phyloP scores from a whole-genome alignment of 257 asterid species.

The Anisodus acutangulus region DNA sequence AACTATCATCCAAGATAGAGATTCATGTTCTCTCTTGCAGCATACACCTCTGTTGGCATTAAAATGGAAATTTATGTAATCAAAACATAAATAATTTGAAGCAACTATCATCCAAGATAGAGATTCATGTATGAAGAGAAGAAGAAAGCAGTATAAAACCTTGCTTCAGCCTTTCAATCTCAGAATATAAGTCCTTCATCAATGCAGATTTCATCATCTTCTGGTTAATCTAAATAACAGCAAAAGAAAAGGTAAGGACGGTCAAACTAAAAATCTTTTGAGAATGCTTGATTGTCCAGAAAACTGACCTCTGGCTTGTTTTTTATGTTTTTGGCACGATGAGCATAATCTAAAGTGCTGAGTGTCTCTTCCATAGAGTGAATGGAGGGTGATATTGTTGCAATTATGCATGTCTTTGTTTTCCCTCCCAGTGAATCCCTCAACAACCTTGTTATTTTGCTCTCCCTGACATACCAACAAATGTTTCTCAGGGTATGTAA shows the following conservation, averaged over 20 bases:
- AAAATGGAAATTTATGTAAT: constrained; percentile 25
- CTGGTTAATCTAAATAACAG: constrained; percentile 74
- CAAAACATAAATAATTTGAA: constrained; percentile 14
- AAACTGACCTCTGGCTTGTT: constrained; percentile 91
- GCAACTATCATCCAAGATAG: neutral
- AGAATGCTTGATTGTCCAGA: constrained; percentile 26
- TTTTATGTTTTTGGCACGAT: constrained; percentile 98
- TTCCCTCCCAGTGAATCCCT: constrained; percentile 98
- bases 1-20: neutral
- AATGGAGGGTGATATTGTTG: constrained; percentile 89
- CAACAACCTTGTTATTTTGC: constrained; percentile 91
- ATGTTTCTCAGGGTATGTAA: constrained; percentile 20
- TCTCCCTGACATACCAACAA: constrained; percentile 68
- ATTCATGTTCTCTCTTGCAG: constrained; percentile 80
- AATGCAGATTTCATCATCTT: constrained; percentile 68
- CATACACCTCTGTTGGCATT: constrained; percentile 80
- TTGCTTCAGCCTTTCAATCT: constrained; percentile 92
- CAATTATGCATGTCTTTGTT: constrained; percentile 96
- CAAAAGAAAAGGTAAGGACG: constrained; percentile 19
- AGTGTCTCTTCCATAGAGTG: constrained; percentile 96
- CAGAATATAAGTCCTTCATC: constrained; percentile 51
- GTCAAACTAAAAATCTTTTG: constrained; percentile 30
- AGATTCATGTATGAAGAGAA: neutral
- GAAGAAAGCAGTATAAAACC: constrained; percentile 49
- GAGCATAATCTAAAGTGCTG: constrained; percentile 95